phyloP scores from a whole-genome alignment of 257 asterid species.

The Penstemon barbatus region DNA sequence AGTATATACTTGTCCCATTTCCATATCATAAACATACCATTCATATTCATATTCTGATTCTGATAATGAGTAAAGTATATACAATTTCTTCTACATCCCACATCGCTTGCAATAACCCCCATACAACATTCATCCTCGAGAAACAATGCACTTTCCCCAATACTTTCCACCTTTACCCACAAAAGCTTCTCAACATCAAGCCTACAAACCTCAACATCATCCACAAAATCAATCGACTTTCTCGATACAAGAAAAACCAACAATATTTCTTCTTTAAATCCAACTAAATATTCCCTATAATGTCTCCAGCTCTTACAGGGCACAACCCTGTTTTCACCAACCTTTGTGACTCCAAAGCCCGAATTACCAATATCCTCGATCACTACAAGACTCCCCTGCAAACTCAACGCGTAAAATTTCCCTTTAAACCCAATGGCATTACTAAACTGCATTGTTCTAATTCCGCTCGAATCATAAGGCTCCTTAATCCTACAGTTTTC shows the following conservation, averaged over 20 bases:
- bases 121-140: conserved; percentile 12
- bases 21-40: conserved; percentile 12
- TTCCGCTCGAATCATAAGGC: conserved; percentile 17
- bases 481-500: conserved; percentile 15
- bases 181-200: conserved; percentile 5
- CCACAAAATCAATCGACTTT: conserved; percentile 7
- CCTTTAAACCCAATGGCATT: conserved; percentile 25
- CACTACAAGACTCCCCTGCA: conserved; percentile 21
- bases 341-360: conserved; percentile 8
- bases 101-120: conserved; percentile 5
- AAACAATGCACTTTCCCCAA: background rate
- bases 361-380: conserved; percentile 25
- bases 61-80: background rate
- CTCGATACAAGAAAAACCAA: conserved; percentile 28
- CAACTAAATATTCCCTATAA: conserved; percentile 28
- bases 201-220: conserved; percentile 28
- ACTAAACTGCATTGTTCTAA: conserved; percentile 22
- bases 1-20: background rate
- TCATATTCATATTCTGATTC: too few species aligned
- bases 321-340: conserved; percentile 30
- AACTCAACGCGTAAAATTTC: conserved; percentile 31
- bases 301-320: conserved; percentile 21
- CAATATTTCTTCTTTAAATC: conserved; percentile 31
- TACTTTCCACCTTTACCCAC: conserved; percentile 15
- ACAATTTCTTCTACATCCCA: conserved; percentile 4